Conservation (phyloP, 1,284 basidiomycete species). For the Xerocomus minutiporus region DNA sequence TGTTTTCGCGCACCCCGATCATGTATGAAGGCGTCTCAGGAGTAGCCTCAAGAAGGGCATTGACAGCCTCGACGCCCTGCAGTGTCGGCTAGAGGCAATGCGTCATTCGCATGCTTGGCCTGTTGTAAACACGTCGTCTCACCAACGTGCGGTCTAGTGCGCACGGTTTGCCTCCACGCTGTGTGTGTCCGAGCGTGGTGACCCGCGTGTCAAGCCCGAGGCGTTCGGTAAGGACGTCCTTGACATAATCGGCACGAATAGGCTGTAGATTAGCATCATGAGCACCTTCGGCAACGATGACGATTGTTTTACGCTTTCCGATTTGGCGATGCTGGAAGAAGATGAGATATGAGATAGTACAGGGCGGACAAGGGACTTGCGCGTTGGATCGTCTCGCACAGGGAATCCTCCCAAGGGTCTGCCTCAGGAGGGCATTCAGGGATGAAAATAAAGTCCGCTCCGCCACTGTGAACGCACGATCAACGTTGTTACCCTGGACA, state of each 20-base stretch:
- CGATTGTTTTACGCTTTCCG: conserved; percentile 97
- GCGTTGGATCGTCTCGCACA: conserved; percentile 83
- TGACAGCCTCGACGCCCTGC: conserved; percentile 92
- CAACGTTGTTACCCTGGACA: conserved; percentile 2
- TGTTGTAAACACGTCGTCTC: conserved; percentile 18
- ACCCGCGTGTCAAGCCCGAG: conserved; percentile 94
- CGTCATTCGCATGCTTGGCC: not conserved
- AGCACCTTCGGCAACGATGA: conserved; percentile 97
- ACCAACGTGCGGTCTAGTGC: conserved; percentile 92
- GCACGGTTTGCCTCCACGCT: conserved; percentile 90
- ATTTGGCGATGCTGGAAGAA: conserved; percentile 72
- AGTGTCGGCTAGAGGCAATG: conserved; percentile 68
- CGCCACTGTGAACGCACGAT: conserved; percentile 51
- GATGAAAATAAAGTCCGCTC: conserved; percentile 97
- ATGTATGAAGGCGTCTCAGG: conserved; percentile 94
- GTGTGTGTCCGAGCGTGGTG: conserved; percentile 97
- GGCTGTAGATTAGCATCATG: conserved; percentile 84
- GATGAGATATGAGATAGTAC: not conserved
- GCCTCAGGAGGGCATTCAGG: conserved; percentile 84
- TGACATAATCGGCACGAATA: conserved; percentile 88
- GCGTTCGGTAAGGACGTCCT: conserved; percentile 80
- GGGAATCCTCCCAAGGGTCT: conserved; percentile 85
- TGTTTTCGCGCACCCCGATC: conserved; percentile 95
- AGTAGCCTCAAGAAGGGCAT: conserved; percentile 84
- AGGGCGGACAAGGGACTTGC: conserved; percentile 40